Conservation (phyloP, 148 eudicot genomes). For the Drosera capensis region DNA sequence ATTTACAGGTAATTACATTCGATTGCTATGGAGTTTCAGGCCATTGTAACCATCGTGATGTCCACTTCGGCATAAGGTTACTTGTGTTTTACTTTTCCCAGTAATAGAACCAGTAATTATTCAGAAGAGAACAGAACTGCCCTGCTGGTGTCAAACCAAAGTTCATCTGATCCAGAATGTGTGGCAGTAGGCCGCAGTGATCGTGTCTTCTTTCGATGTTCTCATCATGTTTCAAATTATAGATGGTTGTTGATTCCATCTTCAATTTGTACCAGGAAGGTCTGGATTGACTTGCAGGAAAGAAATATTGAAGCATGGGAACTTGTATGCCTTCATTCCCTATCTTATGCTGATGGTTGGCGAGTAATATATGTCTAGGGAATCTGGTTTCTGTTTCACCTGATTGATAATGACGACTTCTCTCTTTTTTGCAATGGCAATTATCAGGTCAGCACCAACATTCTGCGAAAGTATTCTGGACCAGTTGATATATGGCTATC, state of each 20-base stretch:
- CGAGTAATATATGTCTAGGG: too few species aligned
- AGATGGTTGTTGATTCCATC: too few species aligned
- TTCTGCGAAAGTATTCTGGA: slow-evolving; percentile 78
- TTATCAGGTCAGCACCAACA: slow-evolving; percentile 59
- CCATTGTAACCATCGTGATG: slow-evolving; percentile 84
- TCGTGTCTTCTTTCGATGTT: too few species aligned
- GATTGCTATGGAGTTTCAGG: slow-evolving; percentile 89
- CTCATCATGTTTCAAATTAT: too few species aligned
- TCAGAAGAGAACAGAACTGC: background rate
- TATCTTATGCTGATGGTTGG: background rate
- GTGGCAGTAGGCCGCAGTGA: too few species aligned
- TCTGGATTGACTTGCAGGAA: slow-evolving; percentile 22
- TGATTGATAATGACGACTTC: background rate
- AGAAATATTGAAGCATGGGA: slow-evolving; percentile 74
- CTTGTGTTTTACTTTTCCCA: background rate
- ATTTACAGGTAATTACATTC: slow-evolving; percentile 55
- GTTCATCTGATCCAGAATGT: too few species aligned
- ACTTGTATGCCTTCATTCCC: slow-evolving; percentile 37
- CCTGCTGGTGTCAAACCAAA: background rate
- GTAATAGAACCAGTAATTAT: background rate
- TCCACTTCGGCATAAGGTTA: slow-evolving; percentile 60
- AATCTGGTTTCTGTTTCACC: too few species aligned
- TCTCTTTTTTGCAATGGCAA: background rate
- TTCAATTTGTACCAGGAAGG: slow-evolving; percentile 35
- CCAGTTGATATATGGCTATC: slow-evolving; percentile 84